Base-by-base conservation (phyloP, 805 yeast species). In the Torulaspora indica region DNA sequence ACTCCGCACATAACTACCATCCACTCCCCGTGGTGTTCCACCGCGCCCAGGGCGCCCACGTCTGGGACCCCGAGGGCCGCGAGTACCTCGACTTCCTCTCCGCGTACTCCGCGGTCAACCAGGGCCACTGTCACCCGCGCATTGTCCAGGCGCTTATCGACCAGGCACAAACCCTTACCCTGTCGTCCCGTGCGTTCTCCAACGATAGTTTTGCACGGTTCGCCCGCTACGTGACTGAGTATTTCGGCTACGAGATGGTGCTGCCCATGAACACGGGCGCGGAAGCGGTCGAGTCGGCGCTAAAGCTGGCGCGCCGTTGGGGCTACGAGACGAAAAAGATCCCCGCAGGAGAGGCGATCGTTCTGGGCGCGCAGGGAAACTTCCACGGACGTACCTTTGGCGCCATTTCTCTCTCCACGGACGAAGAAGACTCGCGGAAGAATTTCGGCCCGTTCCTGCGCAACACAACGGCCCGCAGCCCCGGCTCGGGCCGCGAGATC, bases 191-290 rank as follows among this genome's bases (percentile, higher is more conserved):
- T 64, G 97, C 97, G 3, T 91, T 91, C 65, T 85, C 95, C 18
- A 85, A 85, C 43, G 95, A 90, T 64, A 82, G 81, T 8, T 89
- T 89, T 62, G 95, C 96, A 35, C 74, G 75, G 27, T 91, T 79
- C 62, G 93, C 96, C 54, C 86, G 89, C 66, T 91, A 77, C 61
- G 74, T 88, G 48, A 88, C 96, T 42, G 93, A 89, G 63, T 90
- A 71, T 63, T 91, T 91, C 72, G 77, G 81, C 62, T 91, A 87
- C 69, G 98, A 91, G 60, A 82, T 80, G 84, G 91, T 91, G 8
- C 73, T 91, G 63, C 98, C 98, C 54, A 91, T 90, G 97, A 91
- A 91, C 73, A 91, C 98, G 10, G 98, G 98, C 64, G 97, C 97
- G 31, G 98, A 91, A 71, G 98, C 98, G 8, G 98, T 91, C 33